phyloP scores from a whole-genome alignment of 352 stramenopile genomes.

The Thalassiosira oceanica region DNA sequence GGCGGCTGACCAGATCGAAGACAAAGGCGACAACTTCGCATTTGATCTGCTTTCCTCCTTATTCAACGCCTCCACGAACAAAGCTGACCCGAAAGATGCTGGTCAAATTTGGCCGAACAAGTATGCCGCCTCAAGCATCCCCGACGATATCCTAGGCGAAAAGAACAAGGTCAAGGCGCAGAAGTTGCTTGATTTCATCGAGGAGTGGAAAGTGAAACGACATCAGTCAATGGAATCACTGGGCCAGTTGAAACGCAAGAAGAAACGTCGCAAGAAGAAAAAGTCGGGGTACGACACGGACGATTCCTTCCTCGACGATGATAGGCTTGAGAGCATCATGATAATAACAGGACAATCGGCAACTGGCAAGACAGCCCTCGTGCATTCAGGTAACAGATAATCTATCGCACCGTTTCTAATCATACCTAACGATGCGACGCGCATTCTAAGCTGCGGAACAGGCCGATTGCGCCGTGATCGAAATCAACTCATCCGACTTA shows the following conservation, averaged over 20 bases:
- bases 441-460: slow-evolving; percentile 52
- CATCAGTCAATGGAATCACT: slow-evolving; percentile 41
- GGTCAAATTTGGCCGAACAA: slow-evolving; percentile 34
- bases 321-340: slow-evolving; percentile 46
- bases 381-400: too few relatives aligned
- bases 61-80: slow-evolving; percentile 5
- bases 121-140: slow-evolving; percentile 34
- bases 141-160: slow-evolving; percentile 40
- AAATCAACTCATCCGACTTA: slow-evolving; percentile 67
- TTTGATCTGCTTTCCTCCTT: slow-evolving; percentile 11
- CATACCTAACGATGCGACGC: too few relatives aligned
- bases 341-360: slow-evolving; percentile 56
- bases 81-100: background rate
- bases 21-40: background rate
- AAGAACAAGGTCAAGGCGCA: slow-evolving; percentile 24
- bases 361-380: slow-evolving; percentile 64
- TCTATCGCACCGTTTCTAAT: too few relatives aligned
- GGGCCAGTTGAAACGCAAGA: slow-evolving; percentile 22
- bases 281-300: slow-evolving; percentile 38
- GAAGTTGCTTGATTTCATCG: slow-evolving; percentile 49
- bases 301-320: slow-evolving; percentile 47
- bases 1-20: background rate
- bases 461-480: slow-evolving; percentile 55
- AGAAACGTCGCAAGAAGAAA: slow-evolving; percentile 22
- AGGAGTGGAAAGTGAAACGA: slow-evolving; percentile 58